These are phyloP conservation scores for Keithomyces neogunnii DNA, from an alignment of 2,329 filamentous ascomycete species.

Conservation along the genomic window DNA sequence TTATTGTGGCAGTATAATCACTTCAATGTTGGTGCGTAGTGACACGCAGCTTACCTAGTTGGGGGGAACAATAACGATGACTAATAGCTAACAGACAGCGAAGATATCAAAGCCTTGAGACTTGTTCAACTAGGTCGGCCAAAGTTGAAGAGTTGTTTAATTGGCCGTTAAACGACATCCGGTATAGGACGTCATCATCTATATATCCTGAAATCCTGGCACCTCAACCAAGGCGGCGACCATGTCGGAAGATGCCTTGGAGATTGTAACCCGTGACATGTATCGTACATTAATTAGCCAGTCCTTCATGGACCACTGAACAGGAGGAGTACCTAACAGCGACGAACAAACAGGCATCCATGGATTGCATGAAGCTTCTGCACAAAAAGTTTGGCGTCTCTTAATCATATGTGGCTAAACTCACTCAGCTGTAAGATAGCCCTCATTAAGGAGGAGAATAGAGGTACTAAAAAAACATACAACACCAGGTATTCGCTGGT, in stretches of 20 bases:
- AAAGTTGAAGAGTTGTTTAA: background rate
- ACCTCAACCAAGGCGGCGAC: background rate
- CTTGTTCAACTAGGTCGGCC: background rate
- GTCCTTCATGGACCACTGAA: background rate
- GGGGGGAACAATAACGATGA: background rate
- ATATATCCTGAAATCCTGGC: background rate
- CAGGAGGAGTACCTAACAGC: no score
- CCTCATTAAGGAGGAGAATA: no score
- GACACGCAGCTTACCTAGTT: background rate
- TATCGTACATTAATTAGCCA: background rate
- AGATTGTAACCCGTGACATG: background rate
- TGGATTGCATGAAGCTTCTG: no score
- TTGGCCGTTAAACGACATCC: background rate
- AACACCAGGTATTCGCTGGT: no score
- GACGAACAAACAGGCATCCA: no score
- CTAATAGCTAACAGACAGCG: background rate
- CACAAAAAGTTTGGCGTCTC: no score
- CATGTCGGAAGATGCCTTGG: background rate
- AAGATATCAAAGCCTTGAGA: background rate
- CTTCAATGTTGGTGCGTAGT: background rate
- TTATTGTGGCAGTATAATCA: background rate
- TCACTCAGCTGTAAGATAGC: no score
- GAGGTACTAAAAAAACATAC: no score
- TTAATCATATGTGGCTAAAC: no score
- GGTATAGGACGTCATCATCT: background rate